phyloP scores from a whole-genome alignment of 306 rosid genomes.

The Hippophae tibetana region DNA sequence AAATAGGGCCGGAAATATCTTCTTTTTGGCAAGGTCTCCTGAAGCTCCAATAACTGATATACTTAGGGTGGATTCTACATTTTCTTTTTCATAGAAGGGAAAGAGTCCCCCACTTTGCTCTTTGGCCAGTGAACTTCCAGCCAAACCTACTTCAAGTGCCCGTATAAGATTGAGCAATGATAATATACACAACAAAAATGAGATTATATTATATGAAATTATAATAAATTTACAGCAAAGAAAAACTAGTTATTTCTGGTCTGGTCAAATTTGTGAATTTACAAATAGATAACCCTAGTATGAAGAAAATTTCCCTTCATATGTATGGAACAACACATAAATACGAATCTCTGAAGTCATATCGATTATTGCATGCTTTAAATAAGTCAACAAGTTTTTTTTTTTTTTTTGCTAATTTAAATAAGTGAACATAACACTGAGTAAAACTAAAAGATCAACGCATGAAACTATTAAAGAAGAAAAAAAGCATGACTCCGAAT shows the following conservation, averaged over 20 bases:
- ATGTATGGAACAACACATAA: too few relatives aligned
- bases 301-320: too few relatives aligned
- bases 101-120: conserved; percentile 33
- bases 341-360: too few relatives aligned
- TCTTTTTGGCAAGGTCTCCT: conserved; percentile 95
- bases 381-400: too few relatives aligned
- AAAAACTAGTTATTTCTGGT: neutral
- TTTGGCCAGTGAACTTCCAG: conserved; percentile 43
- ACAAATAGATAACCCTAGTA: too few relatives aligned
- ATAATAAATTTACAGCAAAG: conserved; percentile 3
- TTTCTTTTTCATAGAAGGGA: conserved; percentile 32
- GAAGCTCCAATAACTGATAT: conserved; percentile 96
- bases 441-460: too few relatives aligned
- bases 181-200: neutral
- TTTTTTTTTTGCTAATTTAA: too few relatives aligned
- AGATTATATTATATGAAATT: neutral
- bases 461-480: too few relatives aligned
- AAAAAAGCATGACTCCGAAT: too few relatives aligned
- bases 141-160: conserved; percentile 35
- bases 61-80: conserved; percentile 47
- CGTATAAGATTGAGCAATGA: conserved; percentile 17
- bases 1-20: conserved; percentile 94
- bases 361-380: too few relatives aligned
- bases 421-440: too few relatives aligned
- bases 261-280: too few relatives aligned